A percentile compares a stretch with the other conserved stretches of the same genome.
phyloP scores from a whole-genome alignment of 345 rosid species.

The Populus nigra region DNA sequence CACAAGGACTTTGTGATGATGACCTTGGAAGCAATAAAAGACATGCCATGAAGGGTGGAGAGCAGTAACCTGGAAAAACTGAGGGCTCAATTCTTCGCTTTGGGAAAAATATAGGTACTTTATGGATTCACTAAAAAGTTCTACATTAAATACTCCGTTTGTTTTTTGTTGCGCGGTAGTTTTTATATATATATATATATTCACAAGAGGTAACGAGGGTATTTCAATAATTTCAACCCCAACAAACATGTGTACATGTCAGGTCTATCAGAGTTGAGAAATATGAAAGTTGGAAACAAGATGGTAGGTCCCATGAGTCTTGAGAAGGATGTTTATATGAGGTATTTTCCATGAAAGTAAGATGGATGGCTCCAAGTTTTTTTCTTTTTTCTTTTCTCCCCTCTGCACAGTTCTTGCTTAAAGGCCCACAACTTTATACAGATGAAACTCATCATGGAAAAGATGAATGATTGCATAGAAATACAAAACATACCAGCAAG shows the following conservation, averaged over 20 bases:
- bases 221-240: constrained; percentile 26
- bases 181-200: too few relatives aligned
- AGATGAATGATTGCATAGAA: constrained; percentile 28
- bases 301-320: constrained; percentile 32
- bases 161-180: too few relatives aligned
- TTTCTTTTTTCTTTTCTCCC: neutral
- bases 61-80: too few relatives aligned
- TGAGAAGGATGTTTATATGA: constrained; percentile 11
- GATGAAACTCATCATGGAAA: constrained; percentile 30
- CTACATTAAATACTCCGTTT: too few relatives aligned
- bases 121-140: too few relatives aligned
- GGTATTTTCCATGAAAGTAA: constrained; percentile 19
- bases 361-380: constrained; percentile 1
- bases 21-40: too few relatives aligned
- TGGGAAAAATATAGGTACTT: too few relatives aligned
- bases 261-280: constrained; percentile 31
- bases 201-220: constrained; percentile 7
- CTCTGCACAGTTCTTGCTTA: neutral
- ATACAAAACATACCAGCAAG: constrained; percentile 25
- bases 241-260: constrained; percentile 38
- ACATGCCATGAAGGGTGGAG: too few relatives aligned
- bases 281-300: constrained; percentile 23
- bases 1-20: too few relatives aligned
- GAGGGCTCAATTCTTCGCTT: too few relatives aligned
- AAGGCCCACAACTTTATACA: constrained; percentile 37